These are phyloP conservation scores for Petrea volubilis DNA, from an alignment of 257 asterid genomes.

Conservation along the genomic window DNA sequence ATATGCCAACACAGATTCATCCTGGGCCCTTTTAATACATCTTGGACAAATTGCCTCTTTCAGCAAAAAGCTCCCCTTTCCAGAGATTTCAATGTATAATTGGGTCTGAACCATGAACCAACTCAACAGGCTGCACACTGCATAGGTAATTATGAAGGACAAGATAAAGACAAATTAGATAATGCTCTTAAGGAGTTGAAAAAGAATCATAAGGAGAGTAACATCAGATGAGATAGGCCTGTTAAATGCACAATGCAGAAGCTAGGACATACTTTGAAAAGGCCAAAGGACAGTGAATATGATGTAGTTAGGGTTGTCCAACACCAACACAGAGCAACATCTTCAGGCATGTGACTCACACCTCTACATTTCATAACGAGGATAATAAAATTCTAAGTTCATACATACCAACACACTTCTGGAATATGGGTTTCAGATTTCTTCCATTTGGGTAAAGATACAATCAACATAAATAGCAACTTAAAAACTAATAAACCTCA, in stretches of 20 bases:
- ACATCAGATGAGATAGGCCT: background rate
- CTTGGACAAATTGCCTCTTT: background rate
- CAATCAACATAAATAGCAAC: too few relatives aligned
- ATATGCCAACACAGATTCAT: background rate
- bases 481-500: too few relatives aligned
- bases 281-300: background rate
- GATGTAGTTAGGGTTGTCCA: background rate
- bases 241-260: background rate
- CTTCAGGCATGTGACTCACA: too few relatives aligned
- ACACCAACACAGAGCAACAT: background rate
- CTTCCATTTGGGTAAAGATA: too few relatives aligned
- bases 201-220: background rate
- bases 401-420: too few relatives aligned
- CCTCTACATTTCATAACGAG: too few relatives aligned
- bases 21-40: background rate
- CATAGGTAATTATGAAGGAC: conserved; percentile 19
- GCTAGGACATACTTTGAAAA: background rate
- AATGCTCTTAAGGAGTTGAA: conserved; percentile 1
- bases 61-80: background rate
- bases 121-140: conserved; percentile 54
- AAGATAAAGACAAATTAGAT: background rate
- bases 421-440: too few relatives aligned
- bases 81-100: conserved; percentile 39
- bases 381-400: too few relatives aligned
- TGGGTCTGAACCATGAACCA: conserved; percentile 47